Conservation (phyloP, 2,329 filamentous ascomycete species). For the Claviceps fusiformis region DNA sequence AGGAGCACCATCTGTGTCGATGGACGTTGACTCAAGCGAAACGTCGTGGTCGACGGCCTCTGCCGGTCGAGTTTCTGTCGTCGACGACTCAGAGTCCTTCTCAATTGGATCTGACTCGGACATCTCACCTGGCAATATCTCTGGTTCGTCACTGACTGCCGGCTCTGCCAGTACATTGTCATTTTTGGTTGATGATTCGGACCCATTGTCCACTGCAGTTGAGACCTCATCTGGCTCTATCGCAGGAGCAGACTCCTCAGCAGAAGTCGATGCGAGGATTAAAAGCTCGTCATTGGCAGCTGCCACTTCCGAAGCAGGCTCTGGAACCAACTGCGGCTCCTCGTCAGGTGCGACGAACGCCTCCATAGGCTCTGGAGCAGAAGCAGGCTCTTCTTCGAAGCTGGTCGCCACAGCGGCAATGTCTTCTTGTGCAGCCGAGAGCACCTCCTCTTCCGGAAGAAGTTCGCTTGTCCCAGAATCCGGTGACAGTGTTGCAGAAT, state of each 20-base stretch:
- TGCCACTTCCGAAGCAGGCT: background rate
- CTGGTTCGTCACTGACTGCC: background rate
- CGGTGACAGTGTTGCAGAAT: background rate
- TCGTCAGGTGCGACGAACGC: background rate
- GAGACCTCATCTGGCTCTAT: background rate
- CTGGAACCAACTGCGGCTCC: background rate
- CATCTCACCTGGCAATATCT: background rate
- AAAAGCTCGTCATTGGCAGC: background rate
- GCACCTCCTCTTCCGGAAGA: background rate
- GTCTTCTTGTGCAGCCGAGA: background rate
- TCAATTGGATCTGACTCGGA: background rate
- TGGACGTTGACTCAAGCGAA: no score
- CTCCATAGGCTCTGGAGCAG: background rate
- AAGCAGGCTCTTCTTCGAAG: background rate
- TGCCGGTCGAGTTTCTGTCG: background rate
- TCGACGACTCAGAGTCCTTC: background rate
- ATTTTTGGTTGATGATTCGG: background rate
- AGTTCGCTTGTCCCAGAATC: background rate
- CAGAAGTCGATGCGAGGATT: background rate
- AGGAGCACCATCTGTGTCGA: background rate
- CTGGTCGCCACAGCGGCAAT: background rate
- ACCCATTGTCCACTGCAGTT: background rate
- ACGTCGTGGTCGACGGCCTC: background rate
- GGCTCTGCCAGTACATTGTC: background rate
- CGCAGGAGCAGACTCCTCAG: background rate